Evolutionary conservation across 2,329 filamentous ascomycete species (phyloP).

Genomic region (Colletotrichum tropicicola): DNA sequence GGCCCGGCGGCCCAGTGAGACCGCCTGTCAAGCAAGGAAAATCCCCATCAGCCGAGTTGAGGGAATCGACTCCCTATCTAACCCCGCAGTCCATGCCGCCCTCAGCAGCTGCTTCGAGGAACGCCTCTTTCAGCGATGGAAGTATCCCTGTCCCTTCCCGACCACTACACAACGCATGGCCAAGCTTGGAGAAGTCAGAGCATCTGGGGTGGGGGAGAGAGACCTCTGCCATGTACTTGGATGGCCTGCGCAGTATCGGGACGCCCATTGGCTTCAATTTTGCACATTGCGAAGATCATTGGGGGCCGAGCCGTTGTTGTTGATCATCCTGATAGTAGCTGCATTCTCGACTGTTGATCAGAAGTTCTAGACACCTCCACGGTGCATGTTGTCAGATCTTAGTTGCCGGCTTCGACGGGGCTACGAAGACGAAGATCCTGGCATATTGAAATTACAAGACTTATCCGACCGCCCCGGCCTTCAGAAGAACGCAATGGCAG

Average conservation of each 20-base stretch:
- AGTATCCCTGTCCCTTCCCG: conserved; percentile 31
- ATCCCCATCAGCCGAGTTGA: neutral
- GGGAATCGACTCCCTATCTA: neutral
- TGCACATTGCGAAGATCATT: conserved; percentile 4
- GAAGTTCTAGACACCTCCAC: neutral
- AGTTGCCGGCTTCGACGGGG: neutral
- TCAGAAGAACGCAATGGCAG: neutral
- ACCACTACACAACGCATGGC: neutral
- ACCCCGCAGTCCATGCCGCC: conserved; percentile 19
- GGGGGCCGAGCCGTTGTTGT: neutral
- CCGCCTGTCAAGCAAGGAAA: neutral
- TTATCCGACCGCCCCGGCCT: neutral
- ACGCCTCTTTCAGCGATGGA: conserved; percentile 10
- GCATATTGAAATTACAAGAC: neutral
- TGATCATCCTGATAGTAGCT: neutral
- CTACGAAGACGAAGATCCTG: neutral
- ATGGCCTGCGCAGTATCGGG: neutral
- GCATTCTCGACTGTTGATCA: neutral
- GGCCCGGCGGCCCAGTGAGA: conserved; percentile 31
- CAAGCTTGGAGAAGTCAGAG: neutral
- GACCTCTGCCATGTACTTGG: conserved; percentile 7
- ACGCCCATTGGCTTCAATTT: conserved; percentile 20
- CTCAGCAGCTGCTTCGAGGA: conserved; percentile 2
- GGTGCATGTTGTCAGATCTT: neutral
- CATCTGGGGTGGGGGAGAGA: neutral